Evolutionary conservation across 1,284 basidiomycete species (phyloP).

Genomic region (Sporisorium exsertum): DNA sequence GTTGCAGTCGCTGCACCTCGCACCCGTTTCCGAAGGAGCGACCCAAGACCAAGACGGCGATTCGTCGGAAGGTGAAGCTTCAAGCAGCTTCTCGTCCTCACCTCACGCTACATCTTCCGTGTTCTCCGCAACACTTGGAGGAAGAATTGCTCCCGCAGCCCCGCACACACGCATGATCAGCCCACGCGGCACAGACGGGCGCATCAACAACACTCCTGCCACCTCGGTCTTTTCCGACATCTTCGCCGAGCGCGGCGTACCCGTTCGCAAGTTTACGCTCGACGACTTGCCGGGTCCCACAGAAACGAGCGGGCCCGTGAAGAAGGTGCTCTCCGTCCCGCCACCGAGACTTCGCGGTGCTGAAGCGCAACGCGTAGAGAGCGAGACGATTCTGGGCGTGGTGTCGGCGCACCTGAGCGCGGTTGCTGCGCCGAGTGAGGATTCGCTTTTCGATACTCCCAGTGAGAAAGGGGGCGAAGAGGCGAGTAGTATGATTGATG

Average conservation of each 20-base stretch:
- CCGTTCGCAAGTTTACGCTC: constrained; percentile 6
- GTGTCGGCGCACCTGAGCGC: constrained; percentile 47
- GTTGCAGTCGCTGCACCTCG: constrained; percentile 27
- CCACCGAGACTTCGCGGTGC: constrained; percentile 15
- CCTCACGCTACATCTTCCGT: constrained; percentile 18
- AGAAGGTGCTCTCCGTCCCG: constrained; percentile 51
- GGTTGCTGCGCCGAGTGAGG: constrained; percentile 18
- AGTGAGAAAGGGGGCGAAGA: constrained; percentile 8
- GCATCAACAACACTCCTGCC: constrained; percentile 51
- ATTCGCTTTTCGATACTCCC: constrained; percentile 15
- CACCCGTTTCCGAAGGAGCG: not conserved
- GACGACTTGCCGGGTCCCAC: constrained; percentile 55
- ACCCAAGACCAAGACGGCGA: not conserved
- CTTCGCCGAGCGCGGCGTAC: constrained; percentile 30
- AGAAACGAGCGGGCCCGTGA: constrained; percentile 42
- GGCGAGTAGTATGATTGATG: constrained; percentile 29
- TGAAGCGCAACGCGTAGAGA: constrained; percentile 18
- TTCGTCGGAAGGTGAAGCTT: not conserved
- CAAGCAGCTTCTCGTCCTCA: constrained; percentile 16
- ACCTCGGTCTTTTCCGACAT: constrained; percentile 48
- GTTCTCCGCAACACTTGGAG: constrained; percentile 5
- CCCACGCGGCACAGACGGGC: constrained; percentile 19
- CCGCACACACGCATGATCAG: constrained; percentile 27
- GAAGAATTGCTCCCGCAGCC: constrained; percentile 1
- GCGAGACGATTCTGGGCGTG: constrained; percentile 60